A percentile compares a stretch with the other conserved stretches of the same genome.
Evolutionary conservation across 805 yeast species (phyloP).

Genomic region (Spathaspora girioi): DNA sequence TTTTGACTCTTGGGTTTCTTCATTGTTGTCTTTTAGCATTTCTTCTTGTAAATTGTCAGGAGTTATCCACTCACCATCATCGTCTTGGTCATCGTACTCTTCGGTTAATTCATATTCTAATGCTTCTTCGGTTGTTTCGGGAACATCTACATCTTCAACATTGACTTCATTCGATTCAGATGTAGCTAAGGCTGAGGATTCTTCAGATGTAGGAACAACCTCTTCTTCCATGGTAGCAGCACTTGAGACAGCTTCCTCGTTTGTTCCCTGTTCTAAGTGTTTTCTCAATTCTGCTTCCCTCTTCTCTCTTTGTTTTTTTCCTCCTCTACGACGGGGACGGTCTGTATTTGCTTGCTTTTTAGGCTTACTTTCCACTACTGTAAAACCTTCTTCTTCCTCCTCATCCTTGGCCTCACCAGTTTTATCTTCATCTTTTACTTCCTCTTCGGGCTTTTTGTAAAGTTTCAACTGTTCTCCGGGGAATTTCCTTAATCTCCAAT

Average conservation of each 20-base stretch:
- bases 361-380: slow-evolving; percentile 1
- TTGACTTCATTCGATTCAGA: slow-evolving; percentile 7
- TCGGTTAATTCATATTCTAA: slow-evolving; percentile 27
- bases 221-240: background rate
- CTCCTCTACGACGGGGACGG: slow-evolving; percentile 53
- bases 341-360: background rate
- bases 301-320: slow-evolving; percentile 60
- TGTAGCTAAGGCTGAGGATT: slow-evolving; percentile 3
- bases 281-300: slow-evolving; percentile 37
- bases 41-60: slow-evolving; percentile 76
- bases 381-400: slow-evolving; percentile 7
- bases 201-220: background rate
- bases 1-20: slow-evolving; percentile 43
- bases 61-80: slow-evolving; percentile 88
- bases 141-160: background rate
- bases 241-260: background rate
- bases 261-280: slow-evolving; percentile 12
- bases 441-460: slow-evolving; percentile 1
- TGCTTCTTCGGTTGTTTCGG: slow-evolving; percentile 2
- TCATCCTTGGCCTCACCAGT: background rate
- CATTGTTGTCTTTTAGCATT: slow-evolving; percentile 63
- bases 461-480: slow-evolving; percentile 60
- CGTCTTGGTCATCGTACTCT: slow-evolving; percentile 72
- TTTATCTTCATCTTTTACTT: slow-evolving; percentile 3
- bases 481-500: slow-evolving; percentile 61